Base-by-base conservation (phyloP, 805 yeast genomes). In the Starmera amethionina region DNA sequence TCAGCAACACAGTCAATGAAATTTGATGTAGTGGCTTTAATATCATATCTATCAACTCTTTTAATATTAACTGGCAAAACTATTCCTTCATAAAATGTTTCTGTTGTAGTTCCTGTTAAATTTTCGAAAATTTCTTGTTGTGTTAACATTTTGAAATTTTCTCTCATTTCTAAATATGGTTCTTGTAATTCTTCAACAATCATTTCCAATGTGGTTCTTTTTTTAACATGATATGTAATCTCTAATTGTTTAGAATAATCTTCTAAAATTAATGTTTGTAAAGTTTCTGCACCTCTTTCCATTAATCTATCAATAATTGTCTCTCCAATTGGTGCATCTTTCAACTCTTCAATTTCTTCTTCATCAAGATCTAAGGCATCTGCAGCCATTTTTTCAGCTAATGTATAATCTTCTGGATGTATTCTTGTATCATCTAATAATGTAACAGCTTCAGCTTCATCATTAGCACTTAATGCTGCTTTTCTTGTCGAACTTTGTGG, bases 311-410 rank as follows among this genome's bases (percentile, higher is more conserved):
- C 59, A 41, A 55, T 55, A 36, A 86, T 82, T 3, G 87, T 84
- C 36, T 89, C 89, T 37, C 89, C 93, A 44, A 82, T 62, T 15
- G 65, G 63, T 29, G 68, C 83, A 45, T 79, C 82, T 55, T 86
- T 89, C 36, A 81, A 60, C 42, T 82, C 89, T 3, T 79, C 82
- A 54, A 85, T 70, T 48, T 88, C 96, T 60, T 90, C 97, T 53
- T 94, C 98, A 52, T 88, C 96, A 47, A 89, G 73, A 58, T 90
- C 98, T 48, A 93, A 71, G 2, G 98, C 97, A 67, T 93, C 98
- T 2, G 96, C 93, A 8, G 97, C 97, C 89, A 93, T 93, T 59
- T 93, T 93, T 38, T 93, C 77, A 4, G 97, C 97, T 50, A 93
- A 70, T 47, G 86, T 95, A 59, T 93, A 93, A 63, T 93, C 99